Percentiles rank a stretch among this genome's conserved stretches.
Conservation (phyloP, 306 rosid genomes). For the Cicer judaicum region DNA sequence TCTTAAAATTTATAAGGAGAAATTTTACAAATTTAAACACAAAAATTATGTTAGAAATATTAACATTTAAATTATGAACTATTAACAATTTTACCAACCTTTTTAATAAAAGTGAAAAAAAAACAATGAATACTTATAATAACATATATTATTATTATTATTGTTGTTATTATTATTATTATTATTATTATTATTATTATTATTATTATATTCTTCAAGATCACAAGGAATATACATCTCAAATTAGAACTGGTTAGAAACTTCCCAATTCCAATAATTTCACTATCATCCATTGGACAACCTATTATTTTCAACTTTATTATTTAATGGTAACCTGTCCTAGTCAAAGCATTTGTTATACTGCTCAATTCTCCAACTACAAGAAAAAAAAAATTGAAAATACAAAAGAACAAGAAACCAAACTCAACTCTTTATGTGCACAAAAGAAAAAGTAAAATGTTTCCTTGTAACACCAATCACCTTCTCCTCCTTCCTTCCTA, state of each 20-base stretch:
- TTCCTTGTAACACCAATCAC: constrained; percentile 27
- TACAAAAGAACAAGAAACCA: constrained; percentile 39
- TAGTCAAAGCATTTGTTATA: constrained; percentile 22
- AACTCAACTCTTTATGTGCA: constrained; percentile 44
- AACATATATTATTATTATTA: no score
- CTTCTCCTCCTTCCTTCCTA: constrained; percentile 30
- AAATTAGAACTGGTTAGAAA: constrained; percentile 39
- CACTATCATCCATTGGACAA: constrained; percentile 17
- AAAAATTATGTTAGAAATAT: no score
- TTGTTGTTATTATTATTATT: no score
- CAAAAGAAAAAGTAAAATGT: constrained; percentile 34
- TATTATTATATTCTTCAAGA: background rate
- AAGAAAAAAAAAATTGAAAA: constrained; percentile 1
- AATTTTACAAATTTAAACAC: no score
- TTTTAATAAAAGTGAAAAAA: no score
- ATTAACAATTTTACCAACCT: no score
- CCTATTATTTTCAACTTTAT: constrained; percentile 37
- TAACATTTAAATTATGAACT: no score
- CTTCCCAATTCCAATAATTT: constrained; percentile 37
- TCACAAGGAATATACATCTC: constrained; percentile 1
- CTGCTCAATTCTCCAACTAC: constrained; percentile 27
- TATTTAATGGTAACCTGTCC: constrained; percentile 32
- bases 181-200: no score
- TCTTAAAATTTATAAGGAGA: no score
- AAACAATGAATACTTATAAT: no score